Percentiles rank a stretch among this genome's conserved stretches.
These are phyloP conservation scores for Coemansia sp. DNA, from an alignment of 192 early-diverging fungal genomes.

Conservation along the genomic window DNA sequence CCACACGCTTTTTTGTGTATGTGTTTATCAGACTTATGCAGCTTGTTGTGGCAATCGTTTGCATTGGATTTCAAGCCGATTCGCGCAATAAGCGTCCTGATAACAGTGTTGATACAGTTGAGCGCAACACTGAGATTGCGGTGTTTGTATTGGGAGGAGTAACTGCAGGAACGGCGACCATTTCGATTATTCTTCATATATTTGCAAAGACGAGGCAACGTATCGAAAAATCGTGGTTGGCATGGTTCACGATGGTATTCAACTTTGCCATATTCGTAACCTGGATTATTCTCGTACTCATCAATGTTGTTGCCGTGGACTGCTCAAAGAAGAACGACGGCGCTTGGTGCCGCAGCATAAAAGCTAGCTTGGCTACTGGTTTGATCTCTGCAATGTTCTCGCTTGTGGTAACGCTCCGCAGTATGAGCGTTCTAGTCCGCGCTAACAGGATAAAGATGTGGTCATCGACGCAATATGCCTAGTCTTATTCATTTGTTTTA, in stretches of 20 bases:
- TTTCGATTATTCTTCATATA: conserved; percentile 32
- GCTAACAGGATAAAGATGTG: conserved; percentile 29
- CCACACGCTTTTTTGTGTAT: conserved; percentile 28
- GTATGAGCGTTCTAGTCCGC: conserved; percentile 39
- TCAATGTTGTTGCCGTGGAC: conserved; percentile 44
- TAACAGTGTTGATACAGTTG: conserved; percentile 7
- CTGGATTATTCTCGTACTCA: conserved; percentile 46
- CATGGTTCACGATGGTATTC: conserved; percentile 29
- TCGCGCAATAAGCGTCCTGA: conserved; percentile 23
- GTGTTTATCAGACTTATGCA: conserved; percentile 25
- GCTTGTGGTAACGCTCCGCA: conserved; percentile 34
- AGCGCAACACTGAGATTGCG: conserved; percentile 33
- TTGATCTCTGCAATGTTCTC: conserved; percentile 48
- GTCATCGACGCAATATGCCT: background rate
- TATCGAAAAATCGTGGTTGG: conserved; percentile 25
- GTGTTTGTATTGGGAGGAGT: conserved; percentile 27
- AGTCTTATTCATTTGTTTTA: conserved; percentile 4
- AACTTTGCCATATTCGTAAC: conserved; percentile 36
- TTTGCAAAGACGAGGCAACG: conserved; percentile 30
- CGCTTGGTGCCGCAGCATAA: conserved; percentile 35
- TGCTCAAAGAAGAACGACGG: conserved; percentile 34
- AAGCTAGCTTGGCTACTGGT: conserved; percentile 29
- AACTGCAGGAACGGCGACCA: conserved; percentile 21
- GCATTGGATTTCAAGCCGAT: conserved; percentile 35
- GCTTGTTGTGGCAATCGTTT: conserved; percentile 32